Evolutionary conservation across 2,329 filamentous ascomycete species (phyloP).

Genomic region (Epicoccum sorghinum): DNA sequence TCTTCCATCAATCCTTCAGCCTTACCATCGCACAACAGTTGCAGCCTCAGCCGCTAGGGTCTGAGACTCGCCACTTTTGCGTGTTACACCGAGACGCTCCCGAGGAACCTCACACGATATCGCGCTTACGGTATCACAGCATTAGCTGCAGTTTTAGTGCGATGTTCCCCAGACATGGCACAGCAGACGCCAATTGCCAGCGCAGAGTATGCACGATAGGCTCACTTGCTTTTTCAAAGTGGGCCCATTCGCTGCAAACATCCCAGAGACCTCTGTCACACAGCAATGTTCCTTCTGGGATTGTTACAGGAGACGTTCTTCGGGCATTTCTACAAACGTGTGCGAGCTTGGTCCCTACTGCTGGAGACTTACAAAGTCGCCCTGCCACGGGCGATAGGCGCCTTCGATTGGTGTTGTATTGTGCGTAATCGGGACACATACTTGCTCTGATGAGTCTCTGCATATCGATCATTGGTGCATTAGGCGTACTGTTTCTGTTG

Average conservation of each 20-base stretch:
- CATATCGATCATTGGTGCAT: too few relatives aligned
- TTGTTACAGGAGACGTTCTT: constrained; percentile 1
- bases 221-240: constrained; percentile 12
- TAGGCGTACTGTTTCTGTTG: too few relatives aligned
- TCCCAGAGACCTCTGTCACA: constrained; percentile 8
- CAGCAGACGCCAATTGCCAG: constrained; percentile 33
- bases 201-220: constrained; percentile 22
- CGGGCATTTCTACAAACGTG: constrained; percentile 10
- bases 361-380: not conserved
- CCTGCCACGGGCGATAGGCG: constrained; percentile 2
- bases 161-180: constrained; percentile 35
- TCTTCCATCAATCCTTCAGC: not conserved
- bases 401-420: not conserved
- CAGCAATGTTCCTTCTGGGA: constrained; percentile 5
- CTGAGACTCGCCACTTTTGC: constrained; percentile 16
- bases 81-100: constrained; percentile 22
- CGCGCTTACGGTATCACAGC: constrained; percentile 15
- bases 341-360: constrained; percentile 6
- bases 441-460: too few relatives aligned
- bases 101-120: constrained; percentile 28
- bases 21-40: constrained; percentile 3
- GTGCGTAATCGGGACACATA: not conserved
- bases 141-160: constrained; percentile 21
- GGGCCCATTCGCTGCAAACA: constrained; percentile 18
- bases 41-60: constrained; percentile 5